A percentile compares a stretch with the other conserved stretches of the same genome.
These are phyloP conservation scores for Gossypium herbaceum DNA, from an alignment of 345 rosid species.

Conservation along the genomic window DNA sequence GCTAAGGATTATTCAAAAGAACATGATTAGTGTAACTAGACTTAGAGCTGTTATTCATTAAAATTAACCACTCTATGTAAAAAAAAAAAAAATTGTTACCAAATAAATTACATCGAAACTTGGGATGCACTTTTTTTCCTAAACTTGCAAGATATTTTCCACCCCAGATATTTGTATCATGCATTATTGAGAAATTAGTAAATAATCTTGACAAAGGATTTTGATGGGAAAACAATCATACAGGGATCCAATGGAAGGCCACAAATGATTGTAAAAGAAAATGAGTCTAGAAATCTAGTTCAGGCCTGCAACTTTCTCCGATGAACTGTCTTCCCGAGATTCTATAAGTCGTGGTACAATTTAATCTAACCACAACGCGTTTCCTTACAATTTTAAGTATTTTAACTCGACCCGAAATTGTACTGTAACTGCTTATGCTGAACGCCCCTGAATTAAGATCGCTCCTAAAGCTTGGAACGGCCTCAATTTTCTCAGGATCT, in stretches of 20 bases:
- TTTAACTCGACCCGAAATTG: background rate
- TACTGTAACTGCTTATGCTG: constrained; percentile 3
- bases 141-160: background rate
- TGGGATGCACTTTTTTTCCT: background rate
- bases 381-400: background rate
- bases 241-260: too few species aligned
- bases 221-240: too few species aligned
- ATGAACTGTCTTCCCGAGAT: background rate
- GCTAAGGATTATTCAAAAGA: too few species aligned
- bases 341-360: constrained; percentile 1
- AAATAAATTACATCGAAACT: background rate
- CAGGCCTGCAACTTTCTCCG: background rate
- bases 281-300: background rate
- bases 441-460: background rate
- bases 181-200: too few species aligned
- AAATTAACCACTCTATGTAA: too few species aligned
- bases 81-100: background rate
- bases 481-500: background rate
- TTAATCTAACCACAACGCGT: background rate
- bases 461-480: background rate
- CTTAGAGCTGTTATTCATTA: too few species aligned
- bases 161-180: too few species aligned
- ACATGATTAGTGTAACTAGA: too few species aligned
- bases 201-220: too few species aligned
- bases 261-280: background rate